Conservation (phyloP, 495 filamentous ascomycete genomes). For the Neurospora sp. region DNA sequence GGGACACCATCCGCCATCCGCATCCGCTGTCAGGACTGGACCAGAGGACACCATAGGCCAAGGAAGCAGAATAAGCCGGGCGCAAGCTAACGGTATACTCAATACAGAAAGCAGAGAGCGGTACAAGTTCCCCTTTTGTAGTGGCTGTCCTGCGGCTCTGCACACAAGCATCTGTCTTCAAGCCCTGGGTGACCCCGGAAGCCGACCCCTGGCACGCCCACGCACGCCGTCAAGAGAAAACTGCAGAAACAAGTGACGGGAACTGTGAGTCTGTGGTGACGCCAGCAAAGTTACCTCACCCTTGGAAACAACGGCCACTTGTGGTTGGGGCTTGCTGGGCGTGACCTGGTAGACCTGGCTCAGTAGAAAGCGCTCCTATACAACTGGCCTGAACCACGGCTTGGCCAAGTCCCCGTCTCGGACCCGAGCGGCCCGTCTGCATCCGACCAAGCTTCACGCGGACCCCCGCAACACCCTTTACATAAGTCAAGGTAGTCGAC, state of each 20-base stretch:
- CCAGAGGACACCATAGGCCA: not conserved
- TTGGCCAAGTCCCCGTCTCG: constrained; percentile 3
- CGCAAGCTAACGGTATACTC: not conserved
- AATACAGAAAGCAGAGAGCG: not conserved
- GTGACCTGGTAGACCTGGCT: not conserved
- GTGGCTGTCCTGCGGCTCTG: not conserved
- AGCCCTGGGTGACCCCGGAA: not conserved
- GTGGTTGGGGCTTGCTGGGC: not conserved
- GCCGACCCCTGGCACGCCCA: not conserved
- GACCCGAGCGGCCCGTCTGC: constrained; percentile 15
- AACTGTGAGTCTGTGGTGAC: not conserved
- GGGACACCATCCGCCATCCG: not conserved
- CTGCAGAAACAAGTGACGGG: not conserved
- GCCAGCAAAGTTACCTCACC: not conserved
- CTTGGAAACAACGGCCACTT: not conserved
- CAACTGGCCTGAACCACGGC: not conserved
- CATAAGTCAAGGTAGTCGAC: not conserved
- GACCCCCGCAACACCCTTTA: not conserved
- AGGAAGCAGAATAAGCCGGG: not conserved
- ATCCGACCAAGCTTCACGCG: constrained; percentile 1
- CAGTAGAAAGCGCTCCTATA: not conserved
- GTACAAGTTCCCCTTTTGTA: not conserved
- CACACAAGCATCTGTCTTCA: not conserved
- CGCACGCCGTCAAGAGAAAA: not conserved
- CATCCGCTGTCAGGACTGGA: not conserved